Evolutionary conservation across 106 monocot genomes (phyloP).

Genomic region (Dendrobium catenatum): DNA sequence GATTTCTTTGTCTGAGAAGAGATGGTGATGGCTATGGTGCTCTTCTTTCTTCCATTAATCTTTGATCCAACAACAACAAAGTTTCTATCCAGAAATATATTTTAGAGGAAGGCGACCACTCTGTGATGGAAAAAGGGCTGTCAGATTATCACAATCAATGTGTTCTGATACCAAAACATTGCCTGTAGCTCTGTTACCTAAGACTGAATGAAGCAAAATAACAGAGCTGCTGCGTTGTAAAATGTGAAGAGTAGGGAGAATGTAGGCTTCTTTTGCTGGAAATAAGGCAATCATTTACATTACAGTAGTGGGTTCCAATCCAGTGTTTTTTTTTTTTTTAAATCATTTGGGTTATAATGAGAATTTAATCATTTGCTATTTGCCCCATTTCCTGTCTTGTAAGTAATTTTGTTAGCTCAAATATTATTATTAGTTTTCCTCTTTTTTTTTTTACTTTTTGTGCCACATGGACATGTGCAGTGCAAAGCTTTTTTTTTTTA

Average conservation of each 20-base stretch:
- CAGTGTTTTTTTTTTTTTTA: background rate
- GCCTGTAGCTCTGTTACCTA: background rate
- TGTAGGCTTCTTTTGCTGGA: background rate
- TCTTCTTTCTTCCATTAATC: background rate
- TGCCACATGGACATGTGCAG: too few relatives aligned
- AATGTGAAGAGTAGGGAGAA: conserved; percentile 1
- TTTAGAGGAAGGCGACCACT: background rate
- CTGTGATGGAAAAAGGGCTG: background rate
- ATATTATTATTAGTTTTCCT: too few relatives aligned
- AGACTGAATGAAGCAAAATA: background rate
- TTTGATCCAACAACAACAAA: background rate
- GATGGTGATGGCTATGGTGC: conserved; percentile 10
- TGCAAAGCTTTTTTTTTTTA: too few relatives aligned
- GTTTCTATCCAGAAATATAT: conserved; percentile 1
- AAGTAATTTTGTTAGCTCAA: too few relatives aligned
- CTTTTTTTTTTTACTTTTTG: too few relatives aligned
- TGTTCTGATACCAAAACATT: too few relatives aligned
- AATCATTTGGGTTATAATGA: background rate
- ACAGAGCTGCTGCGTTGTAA: background rate
- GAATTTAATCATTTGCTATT: background rate
- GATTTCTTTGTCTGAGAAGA: conserved; percentile 30
- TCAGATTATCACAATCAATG: background rate
- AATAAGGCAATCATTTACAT: conserved; percentile 5
- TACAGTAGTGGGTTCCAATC: background rate
- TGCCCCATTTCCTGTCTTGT: background rate